phyloP scores from a whole-genome alignment of 2,329 filamentous ascomycete species.

The Cordyceps javanica region DNA sequence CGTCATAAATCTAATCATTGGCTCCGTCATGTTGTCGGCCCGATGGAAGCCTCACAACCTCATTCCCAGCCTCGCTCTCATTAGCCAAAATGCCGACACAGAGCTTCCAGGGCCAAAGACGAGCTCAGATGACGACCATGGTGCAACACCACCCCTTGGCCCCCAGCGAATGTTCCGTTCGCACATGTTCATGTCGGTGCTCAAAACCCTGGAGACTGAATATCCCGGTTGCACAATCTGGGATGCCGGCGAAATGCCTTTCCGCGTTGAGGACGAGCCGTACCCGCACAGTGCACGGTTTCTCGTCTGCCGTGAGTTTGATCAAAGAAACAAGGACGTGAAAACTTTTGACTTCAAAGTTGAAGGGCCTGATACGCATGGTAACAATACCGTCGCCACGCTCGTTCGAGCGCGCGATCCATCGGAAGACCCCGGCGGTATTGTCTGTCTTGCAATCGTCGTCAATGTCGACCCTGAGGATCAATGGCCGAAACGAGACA shows the following conservation, averaged over 20 bases:
- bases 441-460: background rate
- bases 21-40: background rate
- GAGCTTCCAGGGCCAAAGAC: background rate
- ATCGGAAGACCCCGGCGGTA: background rate
- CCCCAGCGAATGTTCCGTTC: background rate
- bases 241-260: background rate
- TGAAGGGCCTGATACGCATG: background rate
- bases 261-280: background rate
- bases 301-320: background rate
- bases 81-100: background rate
- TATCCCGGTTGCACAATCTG: conserved; percentile 1
- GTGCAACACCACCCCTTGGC: background rate
- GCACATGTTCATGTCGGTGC: background rate
- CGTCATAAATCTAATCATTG: background rate
- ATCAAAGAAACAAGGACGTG: background rate
- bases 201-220: background rate
- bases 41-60: background rate
- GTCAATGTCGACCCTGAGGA: background rate
- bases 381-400: background rate
- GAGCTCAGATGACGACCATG: too few species aligned
- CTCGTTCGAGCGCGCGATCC: background rate
- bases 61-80: background rate
- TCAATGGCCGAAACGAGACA: background rate
- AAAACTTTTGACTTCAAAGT: background rate
- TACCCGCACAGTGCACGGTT: background rate